A percentile compares a stretch with the other conserved stretches of the same genome.
Evolutionary conservation across 1,139 yeast genomes (phyloP).

Genomic region (Scheffersomyces titani): DNA sequence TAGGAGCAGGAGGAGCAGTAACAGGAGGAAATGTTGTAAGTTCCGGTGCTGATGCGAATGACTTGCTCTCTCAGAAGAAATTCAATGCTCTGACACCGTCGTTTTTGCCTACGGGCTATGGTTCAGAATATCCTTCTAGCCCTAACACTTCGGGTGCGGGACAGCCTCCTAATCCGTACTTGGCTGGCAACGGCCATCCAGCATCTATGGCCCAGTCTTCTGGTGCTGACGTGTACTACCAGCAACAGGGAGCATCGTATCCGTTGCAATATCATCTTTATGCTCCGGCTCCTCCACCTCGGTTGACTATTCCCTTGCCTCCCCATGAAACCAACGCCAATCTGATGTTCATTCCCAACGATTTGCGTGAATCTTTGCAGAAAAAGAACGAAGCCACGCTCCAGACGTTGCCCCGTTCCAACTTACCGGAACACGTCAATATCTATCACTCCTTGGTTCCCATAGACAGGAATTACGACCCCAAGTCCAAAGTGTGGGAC

Average conservation of each 20-base stretch:
- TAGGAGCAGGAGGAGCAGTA: not conserved
- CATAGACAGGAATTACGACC: conserved; percentile 63
- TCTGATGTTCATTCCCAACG: conserved; percentile 70
- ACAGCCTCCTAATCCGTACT: conserved; percentile 22
- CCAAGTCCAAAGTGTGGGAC: conserved; percentile 57
- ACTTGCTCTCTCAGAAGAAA: conserved; percentile 18
- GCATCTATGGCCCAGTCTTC: conserved; percentile 8
- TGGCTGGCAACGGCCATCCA: conserved; percentile 7
- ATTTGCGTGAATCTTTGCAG: conserved; percentile 70
- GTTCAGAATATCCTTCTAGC: conserved; percentile 1
- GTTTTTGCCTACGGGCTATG: conserved; percentile 30
- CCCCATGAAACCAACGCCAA: conserved; percentile 72
- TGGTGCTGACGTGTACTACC: conserved; percentile 21
- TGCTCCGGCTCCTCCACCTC: conserved; percentile 87
- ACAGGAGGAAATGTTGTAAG: conserved; percentile 1
- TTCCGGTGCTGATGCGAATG: not conserved
- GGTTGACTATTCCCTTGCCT: conserved; percentile 56
- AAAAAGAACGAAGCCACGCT: conserved; percentile 80
- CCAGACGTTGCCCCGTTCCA: conserved; percentile 61
- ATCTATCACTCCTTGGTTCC: conserved; percentile 87
- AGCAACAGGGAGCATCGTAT: conserved; percentile 29
- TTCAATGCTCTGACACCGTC: conserved; percentile 37
- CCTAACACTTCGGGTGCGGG: conserved; percentile 6
- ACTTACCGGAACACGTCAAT: conserved; percentile 75
- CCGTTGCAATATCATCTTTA: conserved; percentile 87